Base-by-base conservation (phyloP, 768 basidiomycete genomes). In the Amanita muscaria region DNA sequence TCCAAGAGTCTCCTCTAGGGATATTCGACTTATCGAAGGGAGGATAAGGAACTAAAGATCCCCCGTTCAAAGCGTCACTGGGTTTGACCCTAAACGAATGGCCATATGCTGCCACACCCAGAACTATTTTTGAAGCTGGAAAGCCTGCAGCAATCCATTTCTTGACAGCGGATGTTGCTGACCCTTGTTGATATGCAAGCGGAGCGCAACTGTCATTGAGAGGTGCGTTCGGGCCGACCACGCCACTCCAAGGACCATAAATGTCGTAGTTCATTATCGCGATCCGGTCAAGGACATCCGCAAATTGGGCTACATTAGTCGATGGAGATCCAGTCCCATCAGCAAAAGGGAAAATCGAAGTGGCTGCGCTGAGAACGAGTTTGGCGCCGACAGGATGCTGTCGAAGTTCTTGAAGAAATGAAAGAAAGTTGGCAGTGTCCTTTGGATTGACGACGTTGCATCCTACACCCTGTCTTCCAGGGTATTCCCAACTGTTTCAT, bases 151-250 rank as follows among this genome's bases (percentile, higher is more conserved):
- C 59, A 1, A 67, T 73, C 92, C 92, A 96, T 10, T 70, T 66
- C 5, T 67, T 56, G 29, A 96, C 73, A 4, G 87, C 84, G 19
- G 79, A 78, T 4, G 72, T 67, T 9, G 87, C 91, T 45, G 88
- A 93, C 4, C 88, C 89, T 19, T 68, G 65, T 47, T 81, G 81
- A 45, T 77, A 68, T 6, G 61, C 56, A 7, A 76, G 59, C 25
- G 77, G 53, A 1, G 79, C 76, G 56, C 93, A 97, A 1, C 74
- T 70, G 61, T 94, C 81, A 34, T 81, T 66, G n/a, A 96, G 73
- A 6, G 93, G 91, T 4, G 92, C 80, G 60, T 93, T 94, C 9
- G 93, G 84, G 2, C 92, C 93, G 35, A 80, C 69, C 44, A 78
- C 59, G 53, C 67, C 59, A 59, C 72, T 77, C 75, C 79, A 84